Evolutionary conservation across 2,329 filamentous ascomycete species (phyloP).

Genomic region (Tolypocladium pustulatum): DNA sequence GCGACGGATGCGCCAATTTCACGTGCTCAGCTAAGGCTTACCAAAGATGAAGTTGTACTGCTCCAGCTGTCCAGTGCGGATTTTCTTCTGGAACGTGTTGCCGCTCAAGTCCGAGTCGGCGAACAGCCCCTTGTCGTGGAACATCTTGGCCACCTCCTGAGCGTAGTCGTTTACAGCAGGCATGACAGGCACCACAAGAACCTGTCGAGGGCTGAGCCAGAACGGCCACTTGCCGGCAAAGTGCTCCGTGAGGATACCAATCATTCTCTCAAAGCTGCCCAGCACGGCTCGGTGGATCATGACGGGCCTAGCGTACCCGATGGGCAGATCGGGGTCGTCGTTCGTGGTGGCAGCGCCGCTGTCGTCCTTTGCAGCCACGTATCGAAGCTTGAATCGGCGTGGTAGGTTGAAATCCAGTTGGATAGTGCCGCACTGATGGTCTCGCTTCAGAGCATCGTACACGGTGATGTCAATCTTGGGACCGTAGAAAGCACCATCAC

Average conservation of each 20-base stretch:
- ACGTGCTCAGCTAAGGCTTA: slow-evolving; percentile 21
- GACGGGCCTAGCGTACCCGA: slow-evolving; percentile 68
- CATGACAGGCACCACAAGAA: slow-evolving; percentile 51
- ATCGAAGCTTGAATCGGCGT: slow-evolving; percentile 29
- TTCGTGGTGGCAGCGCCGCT: slow-evolving; percentile 29
- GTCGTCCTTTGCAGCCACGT: slow-evolving; percentile 41
- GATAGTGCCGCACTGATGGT: slow-evolving; percentile 57
- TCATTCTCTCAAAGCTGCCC: slow-evolving; percentile 56
- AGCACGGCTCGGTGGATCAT: slow-evolving; percentile 80
- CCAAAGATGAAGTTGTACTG: slow-evolving; percentile 80
- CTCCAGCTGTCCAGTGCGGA: slow-evolving; percentile 67
- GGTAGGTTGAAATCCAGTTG: slow-evolving; percentile 83
- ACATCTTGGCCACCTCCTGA: slow-evolving; percentile 58
- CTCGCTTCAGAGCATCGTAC: slow-evolving; percentile 72
- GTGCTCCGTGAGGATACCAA: slow-evolving; percentile 73
- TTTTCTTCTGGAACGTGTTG: slow-evolving; percentile 85
- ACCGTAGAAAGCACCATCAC: slow-evolving; percentile 95
- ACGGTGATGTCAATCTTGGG: slow-evolving; percentile 98
- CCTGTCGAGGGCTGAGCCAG: slow-evolving; percentile 77
- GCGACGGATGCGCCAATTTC: not conserved
- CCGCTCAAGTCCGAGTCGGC: slow-evolving; percentile 48
- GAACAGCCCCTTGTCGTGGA: slow-evolving; percentile 59
- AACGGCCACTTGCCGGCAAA: slow-evolving; percentile 84
- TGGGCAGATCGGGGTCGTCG: slow-evolving; percentile 40
- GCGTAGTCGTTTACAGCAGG: slow-evolving; percentile 73